phyloP scores from a whole-genome alignment of 2,329 filamentous ascomycete species.

The Chalaropsis ovoidea region DNA sequence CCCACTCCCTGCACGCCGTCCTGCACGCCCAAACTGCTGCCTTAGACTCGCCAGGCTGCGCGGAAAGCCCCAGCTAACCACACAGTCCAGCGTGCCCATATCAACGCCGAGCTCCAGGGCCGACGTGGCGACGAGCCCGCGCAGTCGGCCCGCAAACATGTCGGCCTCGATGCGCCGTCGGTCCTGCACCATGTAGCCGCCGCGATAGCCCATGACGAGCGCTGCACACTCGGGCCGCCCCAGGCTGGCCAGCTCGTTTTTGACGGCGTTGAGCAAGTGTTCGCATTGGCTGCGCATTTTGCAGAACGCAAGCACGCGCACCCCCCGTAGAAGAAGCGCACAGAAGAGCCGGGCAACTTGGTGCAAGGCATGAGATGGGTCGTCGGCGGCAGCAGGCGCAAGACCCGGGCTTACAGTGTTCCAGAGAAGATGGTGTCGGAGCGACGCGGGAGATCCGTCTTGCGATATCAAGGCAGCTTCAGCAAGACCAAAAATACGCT shows the following conservation, averaged over 20 bases:
- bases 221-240: conserved; percentile 64
- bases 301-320: conserved; percentile 88
- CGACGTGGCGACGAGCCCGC: conserved; percentile 88
- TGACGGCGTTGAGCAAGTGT: conserved; percentile 67
- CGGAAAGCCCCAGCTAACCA: conserved; percentile 87
- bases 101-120: conserved; percentile 91
- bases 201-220: conserved; percentile 88
- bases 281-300: conserved; percentile 82
- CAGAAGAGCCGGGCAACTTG: conserved; percentile 89
- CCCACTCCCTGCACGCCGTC: conserved; percentile 56
- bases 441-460: conserved; percentile 67
- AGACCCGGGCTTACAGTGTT: conserved; percentile 18
- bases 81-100: conserved; percentile 86
- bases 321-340: conserved; percentile 75
- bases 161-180: conserved; percentile 79
- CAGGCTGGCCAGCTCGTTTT: conserved; percentile 61
- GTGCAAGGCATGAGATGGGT: conserved; percentile 14
- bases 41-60: conserved; percentile 91
- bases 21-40: conserved; percentile 88
- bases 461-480: conserved; percentile 74
- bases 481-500: conserved; percentile 81
- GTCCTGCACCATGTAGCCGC: conserved; percentile 88
- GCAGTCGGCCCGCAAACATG: conserved; percentile 91
- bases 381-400: neutral
- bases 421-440: conserved; percentile 20